Conservation (phyloP, 208 protist genomes). For the Porcisia hertigi region DNA sequence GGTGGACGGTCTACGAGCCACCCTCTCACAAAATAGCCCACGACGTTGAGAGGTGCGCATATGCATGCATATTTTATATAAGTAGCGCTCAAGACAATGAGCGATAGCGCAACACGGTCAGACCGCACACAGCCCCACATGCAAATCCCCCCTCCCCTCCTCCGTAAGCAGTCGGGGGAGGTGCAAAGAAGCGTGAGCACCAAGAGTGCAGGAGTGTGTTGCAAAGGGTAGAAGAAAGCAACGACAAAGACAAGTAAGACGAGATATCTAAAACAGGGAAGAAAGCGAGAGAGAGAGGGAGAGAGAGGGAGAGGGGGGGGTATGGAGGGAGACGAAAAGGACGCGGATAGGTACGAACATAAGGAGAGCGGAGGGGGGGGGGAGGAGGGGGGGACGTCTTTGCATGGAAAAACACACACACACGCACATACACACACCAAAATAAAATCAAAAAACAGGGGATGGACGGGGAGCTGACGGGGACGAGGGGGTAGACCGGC, state of each 20-base stretch:
- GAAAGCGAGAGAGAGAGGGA: slow-evolving; percentile 4
- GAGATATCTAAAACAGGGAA: background rate
- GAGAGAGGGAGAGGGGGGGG: background rate
- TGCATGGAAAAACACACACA: background rate
- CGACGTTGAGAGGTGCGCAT: too few species aligned
- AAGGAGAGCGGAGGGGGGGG: background rate
- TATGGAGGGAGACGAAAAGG: too few species aligned
- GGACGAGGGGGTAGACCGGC: too few species aligned
- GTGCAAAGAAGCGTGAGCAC: background rate
- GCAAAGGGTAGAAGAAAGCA: background rate
- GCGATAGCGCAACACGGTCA: too few species aligned
- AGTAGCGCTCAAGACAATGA: too few species aligned
- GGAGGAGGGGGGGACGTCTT: background rate
- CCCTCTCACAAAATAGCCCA: too few species aligned
- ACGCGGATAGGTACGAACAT: too few species aligned
- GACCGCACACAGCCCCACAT: background rate
- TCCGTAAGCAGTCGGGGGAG: background rate
- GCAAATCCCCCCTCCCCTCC: background rate
- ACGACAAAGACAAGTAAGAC: background rate
- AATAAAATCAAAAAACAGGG: background rate
- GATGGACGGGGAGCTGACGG: background rate
- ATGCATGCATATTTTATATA: too few species aligned
- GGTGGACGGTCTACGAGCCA: too few species aligned
- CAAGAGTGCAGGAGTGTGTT: background rate
- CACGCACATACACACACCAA: background rate